phyloP scores from a whole-genome alignment of 2,329 filamentous ascomycete genomes.

The Hypoxylon sp. region DNA sequence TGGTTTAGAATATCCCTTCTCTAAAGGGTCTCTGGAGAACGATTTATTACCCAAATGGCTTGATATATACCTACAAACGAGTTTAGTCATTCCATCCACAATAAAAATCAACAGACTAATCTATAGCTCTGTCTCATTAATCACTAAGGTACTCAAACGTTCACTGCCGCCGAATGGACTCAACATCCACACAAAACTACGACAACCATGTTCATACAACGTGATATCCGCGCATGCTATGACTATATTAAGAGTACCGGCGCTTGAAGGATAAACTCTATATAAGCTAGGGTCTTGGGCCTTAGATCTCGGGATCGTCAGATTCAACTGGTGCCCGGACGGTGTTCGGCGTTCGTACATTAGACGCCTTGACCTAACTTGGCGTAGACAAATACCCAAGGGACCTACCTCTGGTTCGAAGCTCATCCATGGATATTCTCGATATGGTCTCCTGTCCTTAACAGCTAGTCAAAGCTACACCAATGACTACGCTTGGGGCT shows the following conservation, averaged over 20 bases:
- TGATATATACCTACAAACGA: not conserved
- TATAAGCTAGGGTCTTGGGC: not conserved
- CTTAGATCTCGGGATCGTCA: slow-evolving; percentile 19
- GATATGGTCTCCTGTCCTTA: not conserved
- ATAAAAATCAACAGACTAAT: not conserved
- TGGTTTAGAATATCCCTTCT: not conserved
- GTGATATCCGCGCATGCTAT: slow-evolving; percentile 4
- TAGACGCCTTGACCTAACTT: slow-evolving; percentile 3
- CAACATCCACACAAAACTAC: not conserved
- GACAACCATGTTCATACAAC: not conserved
- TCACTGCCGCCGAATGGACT: not conserved
- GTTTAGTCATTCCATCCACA: not conserved
- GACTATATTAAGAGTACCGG: not conserved
- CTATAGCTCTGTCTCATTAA: not conserved
- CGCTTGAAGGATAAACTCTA: slow-evolving; percentile 10
- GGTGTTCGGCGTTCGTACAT: slow-evolving; percentile 16
- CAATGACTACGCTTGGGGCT: not conserved
- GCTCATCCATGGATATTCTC: slow-evolving; percentile 3
- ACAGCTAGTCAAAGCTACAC: not conserved
- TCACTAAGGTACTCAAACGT: too few species aligned
- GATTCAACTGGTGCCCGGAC: not conserved
- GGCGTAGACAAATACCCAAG: not conserved
- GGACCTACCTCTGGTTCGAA: slow-evolving; percentile 9
- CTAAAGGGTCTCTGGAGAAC: too few species aligned
- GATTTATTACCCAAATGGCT: not conserved